Evolutionary conservation across 495 filamentous ascomycete species (phyloP), one percentile per base, ranked within the genome.

Genomic region (Jackrogersella minutella): DNA sequence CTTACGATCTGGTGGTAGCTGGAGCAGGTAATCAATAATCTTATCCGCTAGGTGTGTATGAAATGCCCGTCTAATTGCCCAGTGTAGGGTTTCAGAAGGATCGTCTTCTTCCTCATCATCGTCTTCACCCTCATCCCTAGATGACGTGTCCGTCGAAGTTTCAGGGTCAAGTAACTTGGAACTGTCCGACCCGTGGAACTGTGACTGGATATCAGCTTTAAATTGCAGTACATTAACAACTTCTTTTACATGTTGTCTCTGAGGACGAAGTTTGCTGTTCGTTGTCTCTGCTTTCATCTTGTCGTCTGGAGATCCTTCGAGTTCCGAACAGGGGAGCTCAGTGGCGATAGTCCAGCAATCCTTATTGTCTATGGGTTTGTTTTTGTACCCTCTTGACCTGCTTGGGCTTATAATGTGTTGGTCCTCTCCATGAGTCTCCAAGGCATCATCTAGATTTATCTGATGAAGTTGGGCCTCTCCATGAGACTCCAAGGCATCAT

Each of bases 71-170:
- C 58, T 53, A 10, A 62, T 62, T 0, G 58, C 28, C 1, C 37
- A 13, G 21, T 62, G 39, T 37, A 62, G 22, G 13, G 10, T 37
- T 46, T 54, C 49, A n/a, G 46, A 44, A 1, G 37, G n/a, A 19
- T 61, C 58, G 24, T 62, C 39, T 24, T 53, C 52, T 11, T 30
- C 34, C 7, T 43, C 36, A 11, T 43, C 58, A 1, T 62, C 51
- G 0, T 43, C 52, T 11, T 56, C 58, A 13, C 17, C 41, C 9
- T 46, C 41, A 2, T 56, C 52, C n/a, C 43, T 49, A 7, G 39
- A 62, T 28, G 58, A 62, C 9, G 21, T 53, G 5, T 46, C 49
- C 3, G 39, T 46, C 17, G 26, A 10, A 19, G 58, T 37, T 26
- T 46, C 58, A 11, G 58, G 11, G 41, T 62, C 39, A 28, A 34